Evolutionary conservation across 2,329 filamentous ascomycete species (phyloP).

Genomic region (Corynespora cassiicola): DNA sequence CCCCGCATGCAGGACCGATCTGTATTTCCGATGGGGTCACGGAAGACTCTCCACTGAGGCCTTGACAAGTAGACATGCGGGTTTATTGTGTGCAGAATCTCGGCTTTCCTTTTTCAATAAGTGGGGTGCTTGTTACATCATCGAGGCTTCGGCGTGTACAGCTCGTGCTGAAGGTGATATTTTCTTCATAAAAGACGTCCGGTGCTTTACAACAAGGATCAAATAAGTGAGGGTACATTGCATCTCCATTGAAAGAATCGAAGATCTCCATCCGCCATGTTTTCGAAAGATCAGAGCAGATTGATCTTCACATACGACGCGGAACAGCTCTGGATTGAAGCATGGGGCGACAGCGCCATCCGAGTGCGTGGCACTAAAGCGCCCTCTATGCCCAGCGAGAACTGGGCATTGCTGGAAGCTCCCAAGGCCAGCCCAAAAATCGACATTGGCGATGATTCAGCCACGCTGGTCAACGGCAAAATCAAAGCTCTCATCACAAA

Average conservation of each 20-base stretch:
- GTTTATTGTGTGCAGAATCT: no score
- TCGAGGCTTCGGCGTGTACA: no score
- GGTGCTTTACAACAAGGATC: no score
- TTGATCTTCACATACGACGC: constrained; percentile 65
- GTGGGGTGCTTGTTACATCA: no score
- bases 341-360: constrained; percentile 57
- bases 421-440: constrained; percentile 5
- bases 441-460: constrained; percentile 32
- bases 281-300: constrained; percentile 59
- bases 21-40: no score
- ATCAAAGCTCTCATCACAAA: constrained; percentile 56
- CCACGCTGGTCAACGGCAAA: constrained; percentile 56
- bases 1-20: no score
- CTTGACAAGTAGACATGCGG: no score
- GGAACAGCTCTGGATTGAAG: constrained; percentile 57
- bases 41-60: no score
- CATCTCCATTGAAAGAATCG: neutral
- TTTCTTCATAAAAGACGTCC: no score
- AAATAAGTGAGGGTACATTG: no score
- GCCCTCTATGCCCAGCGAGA: constrained; percentile 28
- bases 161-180: no score
- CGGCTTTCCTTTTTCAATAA: no score
- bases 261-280: constrained; percentile 23
- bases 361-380: constrained; percentile 56
- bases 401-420: constrained; percentile 30